Base-by-base conservation (phyloP, 2,329 filamentous ascomycete genomes). In the Chalaropsis ovoidea region DNA sequence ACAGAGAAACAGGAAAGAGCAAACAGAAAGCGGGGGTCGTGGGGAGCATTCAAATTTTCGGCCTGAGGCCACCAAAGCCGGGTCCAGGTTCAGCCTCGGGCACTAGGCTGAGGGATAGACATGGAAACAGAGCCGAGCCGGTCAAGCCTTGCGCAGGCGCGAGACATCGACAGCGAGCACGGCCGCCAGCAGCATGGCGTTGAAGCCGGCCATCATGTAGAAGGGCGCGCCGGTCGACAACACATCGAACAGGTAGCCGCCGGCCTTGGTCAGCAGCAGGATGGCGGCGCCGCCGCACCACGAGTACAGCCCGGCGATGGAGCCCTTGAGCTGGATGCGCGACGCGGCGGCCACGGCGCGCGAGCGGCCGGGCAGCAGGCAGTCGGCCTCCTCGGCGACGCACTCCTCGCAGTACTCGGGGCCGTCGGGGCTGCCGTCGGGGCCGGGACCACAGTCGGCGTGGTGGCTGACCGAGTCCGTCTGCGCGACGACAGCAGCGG, bases 251-350 rank as follows among this genome's bases (percentile, higher is more conserved):
- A 96, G 76, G 45, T 85, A 83, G 0, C 94, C 94, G 13, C 94
- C 94, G 3, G 94, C 75, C 76, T 99, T 99, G 0, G 94, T 97
- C 17, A 99, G 81, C 4, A 97, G 76, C 65, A 99, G 75, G 63
- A 99, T 99, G 0, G 92, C 94, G 0, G 86, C 88, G 15, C 93
- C 94, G 11, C 94, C 94, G 65, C 88, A 91, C 69, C 96, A 83
- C 64, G 89, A 95, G 75, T 99, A 99, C 0, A 96, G 87, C 1
- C 94, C 94, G 0, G 94, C 93, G 70, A 99, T 94, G 15, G 90
- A 93, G 13, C 94, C 94, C 77, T 97, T 97, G 64, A 97, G 82
- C 39, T 80, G 77, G 45, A 84, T 80, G 15, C 82, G 76, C 8
- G 81, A 81, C 17, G 76, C 72, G 0, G 74, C 71, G 42, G 76